Percentiles rank a stretch among this genome's conserved stretches.
phyloP scores from a whole-genome alignment of 495 filamentous ascomycete species.

The Aspergillus cavernicola region DNA sequence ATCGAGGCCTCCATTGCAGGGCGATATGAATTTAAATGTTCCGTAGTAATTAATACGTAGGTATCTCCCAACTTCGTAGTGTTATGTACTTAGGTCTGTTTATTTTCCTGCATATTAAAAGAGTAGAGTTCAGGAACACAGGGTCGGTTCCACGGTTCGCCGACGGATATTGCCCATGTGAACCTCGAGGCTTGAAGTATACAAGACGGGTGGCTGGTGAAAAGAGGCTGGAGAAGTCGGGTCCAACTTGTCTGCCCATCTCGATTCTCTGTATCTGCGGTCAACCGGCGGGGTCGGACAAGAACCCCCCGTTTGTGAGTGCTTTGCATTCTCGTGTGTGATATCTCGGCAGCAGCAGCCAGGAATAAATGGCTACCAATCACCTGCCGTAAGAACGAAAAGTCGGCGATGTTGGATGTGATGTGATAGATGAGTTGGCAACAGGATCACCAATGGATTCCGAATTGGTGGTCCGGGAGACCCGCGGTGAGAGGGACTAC shows the following conservation, averaged over 20 bases:
- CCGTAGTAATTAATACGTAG: no score
- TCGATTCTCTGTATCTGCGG: neutral
- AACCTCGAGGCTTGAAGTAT: neutral
- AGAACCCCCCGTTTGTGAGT: neutral
- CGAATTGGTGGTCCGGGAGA: slow-evolving; percentile 11
- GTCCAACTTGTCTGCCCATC: no score
- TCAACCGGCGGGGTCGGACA: neutral
- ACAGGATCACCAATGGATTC: slow-evolving; percentile 11
- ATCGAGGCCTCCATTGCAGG: no score
- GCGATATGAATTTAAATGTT: no score
- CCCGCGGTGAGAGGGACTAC: neutral
- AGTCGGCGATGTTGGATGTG: slow-evolving; percentile 2
- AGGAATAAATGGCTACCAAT: slow-evolving; percentile 10
- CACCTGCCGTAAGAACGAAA: neutral
- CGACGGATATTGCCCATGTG: neutral
- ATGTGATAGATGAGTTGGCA: slow-evolving; percentile 21
- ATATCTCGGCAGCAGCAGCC: slow-evolving; percentile 1
- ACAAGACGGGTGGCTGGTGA: neutral
- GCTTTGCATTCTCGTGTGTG: slow-evolving; percentile 4
- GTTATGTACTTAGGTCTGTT: no score
- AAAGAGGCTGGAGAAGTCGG: neutral
- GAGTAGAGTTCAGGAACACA: neutral
- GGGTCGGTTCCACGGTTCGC: slow-evolving; percentile 5
- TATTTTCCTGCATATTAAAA: no score
- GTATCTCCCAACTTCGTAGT: no score